phyloP scores from a whole-genome alignment of 73 alveolate species.

The Paramecium primaurelia region DNA sequence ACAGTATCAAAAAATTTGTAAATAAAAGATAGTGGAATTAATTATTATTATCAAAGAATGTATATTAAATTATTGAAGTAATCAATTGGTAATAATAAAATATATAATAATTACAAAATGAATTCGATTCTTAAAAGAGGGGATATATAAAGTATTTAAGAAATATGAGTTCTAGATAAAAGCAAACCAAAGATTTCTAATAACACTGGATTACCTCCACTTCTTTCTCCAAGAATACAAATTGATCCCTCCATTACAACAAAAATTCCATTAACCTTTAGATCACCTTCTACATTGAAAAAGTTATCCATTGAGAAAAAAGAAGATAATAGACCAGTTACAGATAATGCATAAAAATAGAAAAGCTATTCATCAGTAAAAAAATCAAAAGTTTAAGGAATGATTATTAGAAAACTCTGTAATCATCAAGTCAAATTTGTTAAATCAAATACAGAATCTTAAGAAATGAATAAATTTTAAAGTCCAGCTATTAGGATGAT shows the following conservation, averaged over 20 bases:
- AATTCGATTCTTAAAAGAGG: neutral
- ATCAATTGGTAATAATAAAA: neutral
- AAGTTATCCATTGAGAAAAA: neutral
- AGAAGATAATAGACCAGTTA: neutral
- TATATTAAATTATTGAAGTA: neutral
- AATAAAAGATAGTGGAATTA: too few species aligned
- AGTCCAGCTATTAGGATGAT: slow-evolving; percentile 21
- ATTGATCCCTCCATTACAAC: neutral
- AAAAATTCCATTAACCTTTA: neutral
- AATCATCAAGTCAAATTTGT: neutral
- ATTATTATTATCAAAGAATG: neutral
- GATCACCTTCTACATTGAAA: neutral
- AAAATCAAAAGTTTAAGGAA: neutral
- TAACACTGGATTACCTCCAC: slow-evolving; percentile 16
- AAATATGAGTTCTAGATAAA: neutral
- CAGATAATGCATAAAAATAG: neutral
- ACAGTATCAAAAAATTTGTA: too few species aligned
- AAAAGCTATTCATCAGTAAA: neutral
- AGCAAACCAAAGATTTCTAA: neutral
- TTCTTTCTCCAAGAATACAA: neutral
- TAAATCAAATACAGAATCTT: neutral
- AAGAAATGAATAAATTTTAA: neutral
- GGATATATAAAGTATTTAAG: neutral
- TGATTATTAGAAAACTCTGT: neutral
- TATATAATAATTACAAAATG: neutral